A percentile compares a stretch with the other conserved stretches of the same genome.
Evolutionary conservation across 1,139 yeast genomes (phyloP).

Genomic region (Nematodospora anomalae): DNA sequence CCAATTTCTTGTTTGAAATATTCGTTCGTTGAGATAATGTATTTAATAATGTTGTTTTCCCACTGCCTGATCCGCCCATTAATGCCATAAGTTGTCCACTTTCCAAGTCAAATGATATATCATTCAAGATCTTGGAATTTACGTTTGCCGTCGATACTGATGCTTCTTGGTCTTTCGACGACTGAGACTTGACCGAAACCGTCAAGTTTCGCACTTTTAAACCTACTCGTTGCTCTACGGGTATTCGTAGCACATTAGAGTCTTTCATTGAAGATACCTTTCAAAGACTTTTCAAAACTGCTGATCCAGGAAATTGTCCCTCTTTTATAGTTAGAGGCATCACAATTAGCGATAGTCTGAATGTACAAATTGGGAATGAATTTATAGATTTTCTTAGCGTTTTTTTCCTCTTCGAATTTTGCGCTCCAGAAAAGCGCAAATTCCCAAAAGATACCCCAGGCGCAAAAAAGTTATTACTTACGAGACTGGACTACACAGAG

Average conservation of each 20-base stretch:
- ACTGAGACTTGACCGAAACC: slow-evolving; percentile 26
- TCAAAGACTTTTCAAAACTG: no score
- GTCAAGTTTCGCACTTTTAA: slow-evolving; percentile 30
- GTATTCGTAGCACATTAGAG: slow-evolving; percentile 20
- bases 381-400: no score
- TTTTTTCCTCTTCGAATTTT: no score
- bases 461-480: no score
- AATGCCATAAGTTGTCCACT: slow-evolving; percentile 60
- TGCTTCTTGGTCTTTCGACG: background rate
- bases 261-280: slow-evolving; percentile 5
- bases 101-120: slow-evolving; percentile 55
- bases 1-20: slow-evolving; percentile 25
- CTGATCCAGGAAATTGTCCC: no score
- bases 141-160: slow-evolving; percentile 6
- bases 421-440: background rate
- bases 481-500: no score
- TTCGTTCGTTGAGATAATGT: slow-evolving; percentile 61
- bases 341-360: no score
- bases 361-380: background rate
- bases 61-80: slow-evolving; percentile 82
- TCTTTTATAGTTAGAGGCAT: no score
- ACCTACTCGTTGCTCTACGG: slow-evolving; percentile 26
- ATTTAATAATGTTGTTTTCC: slow-evolving; percentile 77
- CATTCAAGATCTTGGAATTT: slow-evolving; percentile 26
- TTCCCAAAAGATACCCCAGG: no score